A percentile compares a stretch with the other conserved stretches of the same genome.
Conservation (phyloP, 805 yeast species). For the Schwanniomyces sp. region DNA sequence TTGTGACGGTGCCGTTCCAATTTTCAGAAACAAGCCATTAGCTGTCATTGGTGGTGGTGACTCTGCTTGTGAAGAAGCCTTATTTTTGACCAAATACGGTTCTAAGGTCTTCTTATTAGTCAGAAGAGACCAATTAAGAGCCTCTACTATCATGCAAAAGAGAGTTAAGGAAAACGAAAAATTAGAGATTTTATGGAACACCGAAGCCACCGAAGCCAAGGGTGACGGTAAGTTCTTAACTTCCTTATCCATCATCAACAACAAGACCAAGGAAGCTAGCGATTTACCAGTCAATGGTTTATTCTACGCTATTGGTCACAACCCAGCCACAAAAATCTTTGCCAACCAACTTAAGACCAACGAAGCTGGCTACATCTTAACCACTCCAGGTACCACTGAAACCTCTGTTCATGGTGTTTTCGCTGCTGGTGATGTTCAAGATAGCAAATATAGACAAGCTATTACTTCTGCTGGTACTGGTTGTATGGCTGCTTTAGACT, state of each 20-base stretch:
- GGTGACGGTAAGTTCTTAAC: constrained; percentile 88
- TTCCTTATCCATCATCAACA: constrained; percentile 65
- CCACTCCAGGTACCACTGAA: constrained; percentile 83
- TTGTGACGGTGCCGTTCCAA: constrained; percentile 99
- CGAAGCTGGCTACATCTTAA: constrained; percentile 83
- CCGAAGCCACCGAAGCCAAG: constrained; percentile 82
- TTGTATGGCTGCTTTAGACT: constrained; percentile 98
- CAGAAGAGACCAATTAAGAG: constrained; percentile 92
- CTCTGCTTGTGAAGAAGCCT: constrained; percentile 99
- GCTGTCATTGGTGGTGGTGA: constrained; percentile 99
- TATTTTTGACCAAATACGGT: constrained; percentile 95
- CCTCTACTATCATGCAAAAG: constrained; percentile 95
- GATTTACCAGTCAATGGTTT: constrained; percentile 85
- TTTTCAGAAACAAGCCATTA: constrained; percentile 95
- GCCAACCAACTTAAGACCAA: constrained; percentile 78
- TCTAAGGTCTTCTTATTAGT: constrained; percentile 92
- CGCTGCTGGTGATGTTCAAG: constrained; percentile 99
- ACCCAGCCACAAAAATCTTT: constrained; percentile 88
- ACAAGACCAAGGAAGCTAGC: constrained; percentile 62
- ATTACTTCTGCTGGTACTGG: constrained; percentile 99
- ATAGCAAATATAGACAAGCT: constrained; percentile 95
- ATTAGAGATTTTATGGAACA: constrained; percentile 86
- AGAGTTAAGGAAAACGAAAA: constrained; percentile 83
- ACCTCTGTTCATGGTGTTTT: constrained; percentile 90
- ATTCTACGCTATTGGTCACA: constrained; percentile 97